Evolutionary conservation across 495 filamentous ascomycete genomes (phyloP).

Genomic region (Mycothermus thermophilus): DNA sequence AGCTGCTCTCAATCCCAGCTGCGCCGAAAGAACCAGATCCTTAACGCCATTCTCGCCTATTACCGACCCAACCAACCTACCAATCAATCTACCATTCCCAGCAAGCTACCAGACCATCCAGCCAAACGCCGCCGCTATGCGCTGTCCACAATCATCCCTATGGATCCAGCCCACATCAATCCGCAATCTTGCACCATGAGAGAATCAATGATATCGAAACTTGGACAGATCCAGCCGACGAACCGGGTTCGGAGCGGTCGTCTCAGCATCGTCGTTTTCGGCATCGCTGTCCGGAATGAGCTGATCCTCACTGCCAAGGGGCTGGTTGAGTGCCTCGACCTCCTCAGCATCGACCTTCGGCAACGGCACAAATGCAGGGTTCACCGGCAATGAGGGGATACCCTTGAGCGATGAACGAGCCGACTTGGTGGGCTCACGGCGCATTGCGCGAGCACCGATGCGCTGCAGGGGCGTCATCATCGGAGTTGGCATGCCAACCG

Average conservation of each 20-base stretch:
- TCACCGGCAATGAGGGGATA: constrained; percentile 18
- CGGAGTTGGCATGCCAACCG: constrained; percentile 10
- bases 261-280: constrained; percentile 28
- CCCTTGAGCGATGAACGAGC: no score
- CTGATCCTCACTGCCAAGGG: constrained; percentile 61
- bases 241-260: constrained; percentile 1
- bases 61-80: no score
- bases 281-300: constrained; percentile 58
- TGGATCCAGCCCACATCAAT: not conserved
- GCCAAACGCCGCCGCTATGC: constrained; percentile 3
- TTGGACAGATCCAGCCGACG: constrained; percentile 37
- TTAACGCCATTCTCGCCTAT: no score
- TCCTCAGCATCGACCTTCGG: constrained; percentile 28
- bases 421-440: constrained; percentile 17
- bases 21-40: no score
- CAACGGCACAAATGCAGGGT: constrained; percentile 29
- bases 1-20: no score
- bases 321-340: constrained; percentile 23
- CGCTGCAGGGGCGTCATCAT: constrained; percentile 33
- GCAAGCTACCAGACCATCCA: no score
- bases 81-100: no score
- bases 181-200: no score
- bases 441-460: constrained; percentile 31
- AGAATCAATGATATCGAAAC: constrained; percentile 39
- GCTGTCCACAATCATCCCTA: constrained; percentile 1